Conservation (phyloP, 768 basidiomycete species). For the Phanerochaete sordida region DNA sequence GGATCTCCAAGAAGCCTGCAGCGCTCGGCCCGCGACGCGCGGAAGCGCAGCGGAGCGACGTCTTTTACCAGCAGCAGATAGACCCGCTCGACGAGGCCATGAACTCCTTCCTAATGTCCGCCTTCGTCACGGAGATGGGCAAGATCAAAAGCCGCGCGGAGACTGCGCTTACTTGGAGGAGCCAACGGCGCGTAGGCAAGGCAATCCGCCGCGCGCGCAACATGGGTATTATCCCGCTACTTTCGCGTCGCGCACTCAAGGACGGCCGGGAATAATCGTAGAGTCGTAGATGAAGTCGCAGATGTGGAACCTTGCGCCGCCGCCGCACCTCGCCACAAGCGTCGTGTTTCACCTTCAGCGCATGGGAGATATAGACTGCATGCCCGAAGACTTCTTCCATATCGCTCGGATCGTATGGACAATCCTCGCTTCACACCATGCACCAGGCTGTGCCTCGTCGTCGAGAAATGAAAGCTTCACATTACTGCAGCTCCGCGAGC, state of each 20-base stretch:
- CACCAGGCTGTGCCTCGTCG: neutral
- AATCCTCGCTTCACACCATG: neutral
- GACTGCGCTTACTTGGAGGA: slow-evolving; percentile 74
- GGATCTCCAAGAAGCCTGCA: slow-evolving; percentile 22
- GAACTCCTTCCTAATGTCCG: slow-evolving; percentile 55
- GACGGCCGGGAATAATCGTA: no score
- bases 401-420: neutral
- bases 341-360: neutral
- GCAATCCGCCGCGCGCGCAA: slow-evolving; percentile 85
- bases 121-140: slow-evolving; percentile 71
- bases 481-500: neutral
- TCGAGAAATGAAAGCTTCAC: neutral
- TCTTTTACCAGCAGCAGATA: slow-evolving; percentile 67
- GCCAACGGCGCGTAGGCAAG: slow-evolving; percentile 75
- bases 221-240: slow-evolving; percentile 80
- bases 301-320: no score
- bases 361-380: neutral
- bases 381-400: neutral
- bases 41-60: slow-evolving; percentile 55
- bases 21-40: slow-evolving; percentile 53
- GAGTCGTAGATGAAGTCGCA: no score
- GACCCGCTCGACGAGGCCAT: slow-evolving; percentile 70
- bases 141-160: slow-evolving; percentile 70
- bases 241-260: slow-evolving; percentile 1
- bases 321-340: neutral